Conservation (phyloP, 805 yeast species). For the Millerago galiae region DNA sequence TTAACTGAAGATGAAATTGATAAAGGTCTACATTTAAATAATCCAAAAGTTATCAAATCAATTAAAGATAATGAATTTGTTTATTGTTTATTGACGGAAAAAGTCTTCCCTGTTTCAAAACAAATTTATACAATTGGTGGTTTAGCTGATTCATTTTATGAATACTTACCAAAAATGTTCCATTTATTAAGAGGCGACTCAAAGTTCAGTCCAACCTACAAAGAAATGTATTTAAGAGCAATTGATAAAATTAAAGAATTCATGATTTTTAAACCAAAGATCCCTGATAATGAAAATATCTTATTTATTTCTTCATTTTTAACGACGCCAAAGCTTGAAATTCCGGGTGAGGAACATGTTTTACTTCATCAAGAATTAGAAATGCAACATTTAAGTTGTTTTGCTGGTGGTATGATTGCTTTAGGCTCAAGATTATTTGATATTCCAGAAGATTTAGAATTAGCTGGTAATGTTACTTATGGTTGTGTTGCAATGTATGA, state of each 20-base stretch:
- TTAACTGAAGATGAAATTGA: slow-evolving; percentile 24
- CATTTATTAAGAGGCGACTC: slow-evolving; percentile 34
- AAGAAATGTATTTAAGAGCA: slow-evolving; percentile 30
- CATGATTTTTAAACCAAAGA: slow-evolving; percentile 39
- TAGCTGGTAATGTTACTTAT: slow-evolving; percentile 38
- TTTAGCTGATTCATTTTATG: slow-evolving; percentile 40
- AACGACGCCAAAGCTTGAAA: slow-evolving; percentile 16
- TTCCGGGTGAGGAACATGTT: slow-evolving; percentile 19
- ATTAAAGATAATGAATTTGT: slow-evolving; percentile 24
- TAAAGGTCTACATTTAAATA: slow-evolving; percentile 28
- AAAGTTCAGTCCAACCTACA: slow-evolving; percentile 24
- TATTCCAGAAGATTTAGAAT: slow-evolving; percentile 29
- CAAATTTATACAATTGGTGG: slow-evolving; percentile 33
- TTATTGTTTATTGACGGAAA: slow-evolving; percentile 28
- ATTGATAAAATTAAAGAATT: slow-evolving; percentile 31
- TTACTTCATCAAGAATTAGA: slow-evolving; percentile 39
- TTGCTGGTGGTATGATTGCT: slow-evolving; percentile 48
- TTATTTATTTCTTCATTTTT: slow-evolving; percentile 23
- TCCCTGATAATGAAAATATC: slow-evolving; percentile 33
- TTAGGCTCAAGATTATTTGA: slow-evolving; percentile 37
- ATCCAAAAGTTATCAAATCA: slow-evolving; percentile 31
- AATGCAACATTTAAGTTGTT: slow-evolving; percentile 44
- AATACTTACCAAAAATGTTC: slow-evolving; percentile 42
- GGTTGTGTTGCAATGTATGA: slow-evolving; percentile 44
- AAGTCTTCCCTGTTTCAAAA: slow-evolving; percentile 14